Conservation (phyloP, 2,329 filamentous ascomycete species). For the Pestalotiopsis sp. region DNA sequence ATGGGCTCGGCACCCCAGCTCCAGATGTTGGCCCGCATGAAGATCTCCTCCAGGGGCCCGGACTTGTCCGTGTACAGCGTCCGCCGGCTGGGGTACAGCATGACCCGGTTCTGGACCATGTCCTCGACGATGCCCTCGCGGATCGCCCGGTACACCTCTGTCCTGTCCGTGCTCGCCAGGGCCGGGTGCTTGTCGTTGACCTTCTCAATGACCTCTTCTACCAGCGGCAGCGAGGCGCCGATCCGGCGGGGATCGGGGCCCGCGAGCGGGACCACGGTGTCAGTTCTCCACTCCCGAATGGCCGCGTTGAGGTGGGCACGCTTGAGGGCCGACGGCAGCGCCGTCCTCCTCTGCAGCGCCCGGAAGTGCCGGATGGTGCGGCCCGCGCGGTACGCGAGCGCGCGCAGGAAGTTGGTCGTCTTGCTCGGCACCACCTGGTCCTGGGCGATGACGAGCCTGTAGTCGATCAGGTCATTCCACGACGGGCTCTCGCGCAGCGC, state of each 20-base stretch:
- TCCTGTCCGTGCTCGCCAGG: constrained; percentile 18
- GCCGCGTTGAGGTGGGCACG: neutral
- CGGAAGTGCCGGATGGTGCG: constrained; percentile 31
- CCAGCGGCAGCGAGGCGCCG: neutral
- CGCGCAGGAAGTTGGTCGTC: constrained; percentile 32
- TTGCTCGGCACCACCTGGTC: constrained; percentile 24
- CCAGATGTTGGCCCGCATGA: constrained; percentile 30
- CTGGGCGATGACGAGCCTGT: constrained; percentile 23
- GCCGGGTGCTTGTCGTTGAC: constrained; percentile 23
- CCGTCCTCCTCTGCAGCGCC: constrained; percentile 23
- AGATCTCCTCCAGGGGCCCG: constrained; percentile 21
- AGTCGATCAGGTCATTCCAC: constrained; percentile 27
- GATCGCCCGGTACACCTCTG: constrained; percentile 30
- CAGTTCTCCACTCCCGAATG: neutral
- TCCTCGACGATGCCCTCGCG: constrained; percentile 46
- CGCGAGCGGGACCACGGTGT: neutral
- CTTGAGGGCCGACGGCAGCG: neutral
- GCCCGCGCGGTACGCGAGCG: constrained; percentile 43
- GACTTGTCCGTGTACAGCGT: constrained; percentile 23
- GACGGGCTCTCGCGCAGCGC: constrained; percentile 21
- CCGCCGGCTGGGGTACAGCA: constrained; percentile 42
- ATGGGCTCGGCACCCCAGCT: constrained; percentile 32
- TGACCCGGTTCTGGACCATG: constrained; percentile 42
- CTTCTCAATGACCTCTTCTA: neutral
- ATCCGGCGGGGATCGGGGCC: neutral